Evolutionary conservation across 2,329 filamentous ascomycete genomes (phyloP).

Genomic region (Colletotrichum plurivorum): DNA sequence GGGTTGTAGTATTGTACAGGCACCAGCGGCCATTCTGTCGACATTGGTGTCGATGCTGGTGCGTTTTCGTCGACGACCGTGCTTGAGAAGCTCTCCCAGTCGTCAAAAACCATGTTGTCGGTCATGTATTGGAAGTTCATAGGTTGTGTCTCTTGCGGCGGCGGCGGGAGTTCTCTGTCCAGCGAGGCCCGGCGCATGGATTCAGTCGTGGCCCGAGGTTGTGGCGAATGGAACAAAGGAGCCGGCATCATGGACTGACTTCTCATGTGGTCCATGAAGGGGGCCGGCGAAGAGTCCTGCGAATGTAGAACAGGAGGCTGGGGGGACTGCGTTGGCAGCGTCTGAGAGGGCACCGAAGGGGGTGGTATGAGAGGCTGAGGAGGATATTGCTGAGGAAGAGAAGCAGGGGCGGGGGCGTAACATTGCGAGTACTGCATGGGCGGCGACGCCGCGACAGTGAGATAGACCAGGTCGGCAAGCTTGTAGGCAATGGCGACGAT

Average conservation of each 20-base stretch:
- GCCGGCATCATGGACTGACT: conserved; percentile 40
- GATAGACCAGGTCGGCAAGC: conserved; percentile 62
- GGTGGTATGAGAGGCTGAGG: conserved; percentile 41
- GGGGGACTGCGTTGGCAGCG: conserved; percentile 39
- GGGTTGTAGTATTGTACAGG: conserved; percentile 45
- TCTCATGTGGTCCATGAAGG: conserved; percentile 40
- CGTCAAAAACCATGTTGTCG: conserved; percentile 54
- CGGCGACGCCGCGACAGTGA: conserved; percentile 39
- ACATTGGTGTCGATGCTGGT: conserved; percentile 40
- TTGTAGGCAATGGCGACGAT: conserved; percentile 73
- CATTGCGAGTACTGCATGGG: conserved; percentile 42
- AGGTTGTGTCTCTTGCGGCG: conserved; percentile 41
- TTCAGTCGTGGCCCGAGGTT: conserved; percentile 35
- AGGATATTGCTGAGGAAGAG: conserved; percentile 38
- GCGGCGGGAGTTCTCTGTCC: conserved; percentile 40
- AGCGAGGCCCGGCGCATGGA: conserved; percentile 38
- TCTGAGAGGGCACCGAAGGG: conserved; percentile 40
- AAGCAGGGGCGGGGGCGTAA: conserved; percentile 36
- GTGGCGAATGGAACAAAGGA: conserved; percentile 35
- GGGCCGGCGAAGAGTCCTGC: conserved; percentile 31
- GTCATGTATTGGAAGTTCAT: conserved; percentile 62
- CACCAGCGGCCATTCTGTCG: conserved; percentile 45
- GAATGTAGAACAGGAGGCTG: conserved; percentile 39
- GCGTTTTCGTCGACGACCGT: conserved; percentile 51
- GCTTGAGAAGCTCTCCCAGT: conserved; percentile 57